Base-by-base conservation (phyloP, 2,329 filamentous ascomycete species). In the Hymenoscyphus linearis region DNA sequence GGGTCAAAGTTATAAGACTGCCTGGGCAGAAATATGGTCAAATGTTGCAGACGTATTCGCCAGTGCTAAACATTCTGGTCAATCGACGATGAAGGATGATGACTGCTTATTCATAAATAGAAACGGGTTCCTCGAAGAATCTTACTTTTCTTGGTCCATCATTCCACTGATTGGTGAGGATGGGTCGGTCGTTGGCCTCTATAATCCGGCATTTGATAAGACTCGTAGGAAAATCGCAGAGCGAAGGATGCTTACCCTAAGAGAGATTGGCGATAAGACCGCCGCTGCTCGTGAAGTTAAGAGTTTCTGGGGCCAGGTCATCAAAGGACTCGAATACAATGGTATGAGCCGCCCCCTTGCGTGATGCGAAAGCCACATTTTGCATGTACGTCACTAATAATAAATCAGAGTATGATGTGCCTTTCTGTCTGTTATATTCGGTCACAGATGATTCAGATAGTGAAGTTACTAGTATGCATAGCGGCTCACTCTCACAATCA, bases 81-180 rank as follows among this genome's bases (percentile, higher is more conserved):
- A 92, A 75, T 88, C 90, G 0, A 91, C 87, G 0, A 90, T 93
- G 88, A 93, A 92, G 73, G 86, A 93, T 66, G 90, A 95, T 68
- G 89, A 93, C 65, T 85, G 85, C 60, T 77, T 93, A 1, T 91
- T 92, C 68, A 81, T 95, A 35, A 79, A 82, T 54, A 83, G 90
- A 7, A 83, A 85, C 64, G 84, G 85, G 1, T 91, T 83, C 64
- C 74, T 91, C 1, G 89, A 96, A 73, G 90, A 95, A 71, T 86
- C 88, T 0, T 93, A 90, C 71, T 93, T 93, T 72, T 90, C 87
- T 13, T 93, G 89, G 89, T 89, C 86, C 1, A 85, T 93, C 50
- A 87, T 93, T 27, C 90, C 90, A 0, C 79, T 93, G 64, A 83
- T 93, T 1, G 90, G 89, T 2, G 80, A 82, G 44, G 87, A 92